Conservation (phyloP, 2,329 filamentous ascomycete species). For the Zopfia rhizophila region DNA sequence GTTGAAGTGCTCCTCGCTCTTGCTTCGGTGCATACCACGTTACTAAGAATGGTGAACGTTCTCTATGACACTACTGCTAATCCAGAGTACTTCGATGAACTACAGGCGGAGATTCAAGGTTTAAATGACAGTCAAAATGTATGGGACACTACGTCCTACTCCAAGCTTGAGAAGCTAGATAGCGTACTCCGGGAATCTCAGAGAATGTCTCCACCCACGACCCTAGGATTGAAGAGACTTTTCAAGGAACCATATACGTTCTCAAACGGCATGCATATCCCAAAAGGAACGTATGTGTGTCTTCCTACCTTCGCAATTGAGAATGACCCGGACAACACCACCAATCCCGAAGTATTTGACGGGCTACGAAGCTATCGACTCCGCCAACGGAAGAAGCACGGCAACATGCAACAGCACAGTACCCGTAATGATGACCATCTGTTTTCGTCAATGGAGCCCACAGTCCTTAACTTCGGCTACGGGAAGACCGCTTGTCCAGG, state of each 20-base stretch:
- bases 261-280: constrained; percentile 11
- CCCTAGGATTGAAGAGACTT: constrained; percentile 9
- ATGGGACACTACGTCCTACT: constrained; percentile 8
- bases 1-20: constrained; percentile 17
- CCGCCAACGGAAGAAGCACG: too few relatives aligned
- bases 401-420: too few relatives aligned
- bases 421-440: constrained; percentile 1
- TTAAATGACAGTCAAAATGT: too few relatives aligned
- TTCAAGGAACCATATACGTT: constrained; percentile 11
- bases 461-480: constrained; percentile 24
- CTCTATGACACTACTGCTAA: constrained; percentile 14
- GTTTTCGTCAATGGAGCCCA: constrained; percentile 5
- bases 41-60: constrained; percentile 4
- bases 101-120: constrained; percentile 11
- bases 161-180: constrained; percentile 17
- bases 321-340: constrained; percentile 6
- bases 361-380: constrained; percentile 12
- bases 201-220: constrained; percentile 13
- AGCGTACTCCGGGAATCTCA: constrained; percentile 17
- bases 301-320: constrained; percentile 15
- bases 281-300: constrained; percentile 12
- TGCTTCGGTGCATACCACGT: constrained; percentile 19
- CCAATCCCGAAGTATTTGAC: constrained; percentile 13
- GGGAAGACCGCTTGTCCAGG: constrained; percentile 32
- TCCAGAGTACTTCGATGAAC: constrained; percentile 5